Evolutionary conservation across 495 filamentous ascomycete species (phyloP).

Genomic region (Cercophora sp.): DNA sequence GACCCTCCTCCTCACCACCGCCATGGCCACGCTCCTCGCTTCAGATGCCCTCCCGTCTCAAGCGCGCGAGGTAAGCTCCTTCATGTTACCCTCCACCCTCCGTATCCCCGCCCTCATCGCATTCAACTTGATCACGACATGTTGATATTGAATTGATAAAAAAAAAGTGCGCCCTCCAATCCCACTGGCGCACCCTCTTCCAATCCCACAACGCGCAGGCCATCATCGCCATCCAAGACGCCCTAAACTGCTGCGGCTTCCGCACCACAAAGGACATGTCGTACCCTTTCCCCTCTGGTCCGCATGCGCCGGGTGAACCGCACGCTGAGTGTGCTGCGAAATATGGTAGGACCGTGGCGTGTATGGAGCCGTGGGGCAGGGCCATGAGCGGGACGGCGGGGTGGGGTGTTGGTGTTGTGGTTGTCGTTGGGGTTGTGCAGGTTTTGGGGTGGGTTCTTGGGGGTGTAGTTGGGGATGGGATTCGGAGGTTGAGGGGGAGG

Average conservation of each 20-base stretch:
- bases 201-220: constrained; percentile 40
- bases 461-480: not conserved
- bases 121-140: too few relatives aligned
- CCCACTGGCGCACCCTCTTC: constrained; percentile 52
- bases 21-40: constrained; percentile 53
- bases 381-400: constrained; percentile 5
- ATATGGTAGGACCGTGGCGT: constrained; percentile 11
- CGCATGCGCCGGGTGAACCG: not conserved
- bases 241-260: constrained; percentile 62
- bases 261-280: constrained; percentile 50
- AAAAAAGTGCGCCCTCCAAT: constrained; percentile 47
- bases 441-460: not conserved
- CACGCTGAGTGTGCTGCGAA: constrained; percentile 1
- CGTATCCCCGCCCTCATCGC: too few relatives aligned
- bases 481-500: not conserved
- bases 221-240: constrained; percentile 61
- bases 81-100: too few relatives aligned
- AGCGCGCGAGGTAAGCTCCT: too few relatives aligned
- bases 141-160: too few relatives aligned
- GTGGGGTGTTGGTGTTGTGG: constrained; percentile 13
- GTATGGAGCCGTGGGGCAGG: constrained; percentile 11
- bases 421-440: constrained; percentile 15
- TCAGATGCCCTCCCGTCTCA: constrained; percentile 31
- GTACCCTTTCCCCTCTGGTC: constrained; percentile 48
- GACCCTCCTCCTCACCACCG: constrained; percentile 38